A percentile compares a stretch with the other conserved stretches of the same genome.
Conservation (phyloP, 306 rosid species). For the Gleditsia sinensis region DNA sequence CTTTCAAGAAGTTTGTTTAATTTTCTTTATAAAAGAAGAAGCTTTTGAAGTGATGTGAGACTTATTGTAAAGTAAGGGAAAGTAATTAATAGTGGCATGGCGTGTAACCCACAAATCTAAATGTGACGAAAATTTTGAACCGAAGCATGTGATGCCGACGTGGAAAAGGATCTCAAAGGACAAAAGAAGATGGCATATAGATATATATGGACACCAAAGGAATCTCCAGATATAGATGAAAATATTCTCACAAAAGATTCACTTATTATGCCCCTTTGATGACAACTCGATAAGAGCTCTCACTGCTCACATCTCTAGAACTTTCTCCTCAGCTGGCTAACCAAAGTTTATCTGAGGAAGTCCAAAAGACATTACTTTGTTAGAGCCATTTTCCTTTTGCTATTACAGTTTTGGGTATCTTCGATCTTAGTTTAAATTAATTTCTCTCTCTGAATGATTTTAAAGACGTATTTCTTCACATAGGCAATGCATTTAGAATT, state of each 20-base stretch:
- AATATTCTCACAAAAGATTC: conserved; percentile 20
- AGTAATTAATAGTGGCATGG: conserved; percentile 37
- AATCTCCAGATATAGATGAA: conserved; percentile 27
- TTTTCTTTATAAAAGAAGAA: conserved; percentile 39
- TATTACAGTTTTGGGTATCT: too few species aligned
- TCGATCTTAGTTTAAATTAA: too few species aligned
- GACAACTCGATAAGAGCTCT: conserved; percentile 66
- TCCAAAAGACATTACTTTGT: conserved; percentile 45
- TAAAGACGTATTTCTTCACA: too few species aligned
- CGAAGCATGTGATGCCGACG: conserved; percentile 53
- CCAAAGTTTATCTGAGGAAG: conserved; percentile 30
- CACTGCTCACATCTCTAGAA: conserved; percentile 53
- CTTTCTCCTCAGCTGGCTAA: conserved; percentile 27
- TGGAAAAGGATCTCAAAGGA: conserved; percentile 37
- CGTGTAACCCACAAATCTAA: conserved; percentile 56
- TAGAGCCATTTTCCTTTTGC: too few species aligned
- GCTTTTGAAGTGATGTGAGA: conserved; percentile 46
- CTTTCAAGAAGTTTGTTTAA: conserved; percentile 27
- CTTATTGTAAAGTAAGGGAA: conserved; percentile 33
- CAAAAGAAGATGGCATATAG: conserved; percentile 20
- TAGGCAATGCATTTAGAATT: too few species aligned
- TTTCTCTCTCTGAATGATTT: too few species aligned
- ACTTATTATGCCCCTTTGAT: conserved; percentile 43
- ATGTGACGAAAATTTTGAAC: conserved; percentile 33
- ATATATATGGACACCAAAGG: conserved; percentile 25